Base-by-base conservation (phyloP, 202 grass and related monocot species). In the Digitaria exilis region DNA sequence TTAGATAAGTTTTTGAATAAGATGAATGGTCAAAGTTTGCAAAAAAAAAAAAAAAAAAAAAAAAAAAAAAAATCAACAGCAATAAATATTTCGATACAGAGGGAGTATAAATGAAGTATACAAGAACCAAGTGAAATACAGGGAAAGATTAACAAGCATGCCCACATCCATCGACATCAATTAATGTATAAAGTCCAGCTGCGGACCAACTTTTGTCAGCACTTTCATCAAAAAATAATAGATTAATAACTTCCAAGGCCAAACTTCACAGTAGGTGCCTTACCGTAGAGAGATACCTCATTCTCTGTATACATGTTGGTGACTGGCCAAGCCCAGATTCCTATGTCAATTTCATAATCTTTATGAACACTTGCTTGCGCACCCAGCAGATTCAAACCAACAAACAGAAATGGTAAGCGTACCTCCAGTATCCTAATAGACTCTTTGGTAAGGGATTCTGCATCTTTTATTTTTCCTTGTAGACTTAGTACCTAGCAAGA, bases 371-470 rank as follows among this genome's bases (percentile, higher is more conserved):
- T 80, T 56, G 7, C 54, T 71, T 51, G 43, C 16, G 78, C 12
- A 82, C 11, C 45, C 0, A 18, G 18, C 28, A 50, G 37, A 78
- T 73, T 45, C 11, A 88, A 60, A 88, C 7, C 41, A 83, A 80
- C 13, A 16, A 84, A 73, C 35, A 86, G 51, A 58, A 84, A 88
- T 44, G 11, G 31, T 34, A 78, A 73, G 43, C 74, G 34, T 82
- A 98, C 95, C 90, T 98, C 92, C 30, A 98, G 71, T 87, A 98
- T 95, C 51, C 87, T 98, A 77, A 98, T 93, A 82, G 95, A 98
- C 65, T 98, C 92, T 84, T 34, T 80, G 75, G 75, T 88, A 88
- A 98, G 92, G 68, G 69, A 85, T 81, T 91, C 89, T 66, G 89
- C 90, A 83, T 90, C 91, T 69, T 88, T 93, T 83, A 81, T 81